Base-by-base conservation (phyloP, 1,139 yeast genomes). In the Debaryomyces singareniensis region DNA sequence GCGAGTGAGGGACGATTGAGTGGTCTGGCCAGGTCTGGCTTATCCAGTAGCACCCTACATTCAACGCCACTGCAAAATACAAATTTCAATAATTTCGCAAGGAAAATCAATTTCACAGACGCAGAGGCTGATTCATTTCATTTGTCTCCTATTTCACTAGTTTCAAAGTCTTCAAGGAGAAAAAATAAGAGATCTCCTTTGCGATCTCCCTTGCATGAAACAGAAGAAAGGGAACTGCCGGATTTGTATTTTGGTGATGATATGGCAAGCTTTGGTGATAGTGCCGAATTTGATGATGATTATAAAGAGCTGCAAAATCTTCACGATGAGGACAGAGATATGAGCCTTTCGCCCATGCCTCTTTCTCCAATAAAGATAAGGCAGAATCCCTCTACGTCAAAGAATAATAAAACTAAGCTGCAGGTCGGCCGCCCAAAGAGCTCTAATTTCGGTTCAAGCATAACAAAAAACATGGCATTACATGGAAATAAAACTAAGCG, bases 51-150 rank as follows among this genome's bases (percentile, higher is more conserved):
- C 13, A 16, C 29, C 9, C 22, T 20, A 10, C 16, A 28, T 6
- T 20, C 26, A 24, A 28, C 30, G 22, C 29, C 35, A 14, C 25
- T 32, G 20, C 31, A 33, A 29, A 11, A 16, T 5, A n/a, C 24
- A 13, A 29, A 33, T 15, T 37, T 38, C 20, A 35, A 34, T 24
- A 33, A 36, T 27, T 57, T 58, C 20, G 67, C 68, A 2, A 39
- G 69, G 15, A 54, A 51, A 44, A 58, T 63, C 25, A 55, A 63
- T 42, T 63, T 63, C 34, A 58, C 60, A 1, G 61, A 60, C 29
- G 62, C 55, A 4, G 67, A 58, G 26, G 58, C 62, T 5, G 62
- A 53, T n/a, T 44, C 55, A 20, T 60, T 57, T 32, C 54, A 54
- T 26, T 42, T 58, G 22, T 51, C 61, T 2, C 64, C 62, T 2